Base-by-base conservation (phyloP, 805 yeast genomes). In the Pichia gijzeniarum region DNA sequence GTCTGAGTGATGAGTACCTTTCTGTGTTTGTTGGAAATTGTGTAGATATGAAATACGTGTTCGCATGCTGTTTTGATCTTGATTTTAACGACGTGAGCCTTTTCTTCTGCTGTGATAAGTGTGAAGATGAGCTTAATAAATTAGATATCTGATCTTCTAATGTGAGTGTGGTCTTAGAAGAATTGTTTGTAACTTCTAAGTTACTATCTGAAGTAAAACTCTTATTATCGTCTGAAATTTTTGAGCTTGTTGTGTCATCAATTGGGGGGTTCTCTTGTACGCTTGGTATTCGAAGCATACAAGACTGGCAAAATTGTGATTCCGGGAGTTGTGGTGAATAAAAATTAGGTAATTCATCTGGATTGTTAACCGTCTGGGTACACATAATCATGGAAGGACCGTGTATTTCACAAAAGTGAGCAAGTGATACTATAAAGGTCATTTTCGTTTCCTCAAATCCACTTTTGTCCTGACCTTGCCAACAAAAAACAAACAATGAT, bases 331-430 rank as follows among this genome's bases (percentile, higher is more conserved):
- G 69, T 34, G 60, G 48, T 1, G 70, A 71, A 57, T 41, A 74
- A 68, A 30, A 73, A 1, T 37, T 28, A 1, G 44, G 27, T 9
- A 43, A 16, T 19, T 50, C 43, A 5, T 31, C 33, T 7, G 44
- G 39, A 13, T 41, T 14, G 3, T 44, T 28, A 6, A 44, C 52
- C 21, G 59, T 52, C 53, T 80, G 86, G 0, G 89, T 80, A 51
- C 85, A 82, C 57, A 80, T 62, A 1, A 84, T 67, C 35, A 79
- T 73, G 12, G 80, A 68, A 0, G 91, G 90, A 0, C 91, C 91
- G 57, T 84, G 90, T 19, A 78, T 72, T 61, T 84, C 91, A 60
- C 91, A 84, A 60, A 84, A 84, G 58, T 84, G 91, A 0, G 87
- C 82, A 40, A 84, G 59, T 18, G 84, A 69, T 9, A 79, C 62